These are phyloP conservation scores for Mucor lusitanicus DNA, from an alignment of 371 early-diverging fungal species.

Conservation along the genomic window DNA sequence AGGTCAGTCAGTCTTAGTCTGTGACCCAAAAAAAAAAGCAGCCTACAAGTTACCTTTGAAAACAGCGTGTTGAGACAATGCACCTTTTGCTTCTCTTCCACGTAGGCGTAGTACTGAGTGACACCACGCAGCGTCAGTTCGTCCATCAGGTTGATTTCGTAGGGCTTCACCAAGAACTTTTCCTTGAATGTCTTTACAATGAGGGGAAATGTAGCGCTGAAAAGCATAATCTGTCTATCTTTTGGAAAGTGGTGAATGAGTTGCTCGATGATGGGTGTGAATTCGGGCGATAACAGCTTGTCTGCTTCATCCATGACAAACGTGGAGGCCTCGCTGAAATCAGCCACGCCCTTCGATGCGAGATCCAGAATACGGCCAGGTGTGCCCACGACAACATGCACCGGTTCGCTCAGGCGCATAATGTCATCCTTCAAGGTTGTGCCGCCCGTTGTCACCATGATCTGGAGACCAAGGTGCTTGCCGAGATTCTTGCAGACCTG, in stretches of 20 bases:
- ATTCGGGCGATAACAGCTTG: slow-evolving; percentile 95
- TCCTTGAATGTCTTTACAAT: slow-evolving; percentile 95
- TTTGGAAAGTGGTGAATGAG: slow-evolving; percentile 81
- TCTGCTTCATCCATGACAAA: slow-evolving; percentile 99
- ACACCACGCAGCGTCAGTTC: slow-evolving; percentile 96
- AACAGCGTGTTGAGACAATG: slow-evolving; percentile 97
- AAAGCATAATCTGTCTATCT: slow-evolving; percentile 93
- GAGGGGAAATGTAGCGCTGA: slow-evolving; percentile 98
- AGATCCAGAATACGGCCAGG: slow-evolving; percentile 98
- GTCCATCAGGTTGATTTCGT: slow-evolving; percentile 98
- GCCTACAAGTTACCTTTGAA: slow-evolving; percentile 60
- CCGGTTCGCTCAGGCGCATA: slow-evolving; percentile 85
- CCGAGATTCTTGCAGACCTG: slow-evolving; percentile 93
- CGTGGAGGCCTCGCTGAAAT: slow-evolving; percentile 80
- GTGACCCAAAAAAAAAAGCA: background rate
- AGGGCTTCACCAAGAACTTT: slow-evolving; percentile 88
- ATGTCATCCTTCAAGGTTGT: slow-evolving; percentile 97
- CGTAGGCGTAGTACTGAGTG: slow-evolving; percentile 98
- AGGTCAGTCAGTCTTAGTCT: background rate
- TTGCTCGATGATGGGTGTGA: slow-evolving; percentile 93
- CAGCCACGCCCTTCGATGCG: slow-evolving; percentile 86
- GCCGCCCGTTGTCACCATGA: slow-evolving; percentile 98
- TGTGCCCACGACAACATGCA: slow-evolving; percentile 96
- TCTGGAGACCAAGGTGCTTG: slow-evolving; percentile 87
- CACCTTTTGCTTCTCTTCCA: slow-evolving; percentile 97